phyloP scores from a whole-genome alignment of 768 basidiomycete genomes.

The Mycena venus region DNA sequence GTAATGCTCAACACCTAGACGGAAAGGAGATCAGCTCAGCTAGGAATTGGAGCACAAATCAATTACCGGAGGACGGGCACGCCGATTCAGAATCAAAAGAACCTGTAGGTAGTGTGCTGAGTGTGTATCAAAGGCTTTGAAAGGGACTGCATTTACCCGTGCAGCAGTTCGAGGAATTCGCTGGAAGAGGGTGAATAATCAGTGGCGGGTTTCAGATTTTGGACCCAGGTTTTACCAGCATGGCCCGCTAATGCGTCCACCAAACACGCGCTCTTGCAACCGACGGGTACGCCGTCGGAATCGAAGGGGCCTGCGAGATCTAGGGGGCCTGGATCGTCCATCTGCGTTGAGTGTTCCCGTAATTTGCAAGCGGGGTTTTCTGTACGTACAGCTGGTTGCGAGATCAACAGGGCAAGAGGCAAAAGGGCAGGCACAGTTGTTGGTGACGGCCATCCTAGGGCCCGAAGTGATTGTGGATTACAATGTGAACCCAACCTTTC shows the following conservation, averaged over 20 bases:
- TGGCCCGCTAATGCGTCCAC: conserved; percentile 12
- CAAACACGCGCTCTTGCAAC: conserved; percentile 19
- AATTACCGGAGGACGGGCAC: conserved; percentile 13
- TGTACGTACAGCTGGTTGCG: conserved; percentile 14
- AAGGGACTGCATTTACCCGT: conserved; percentile 1
- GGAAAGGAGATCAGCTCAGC: not conserved
- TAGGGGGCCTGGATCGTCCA: conserved; percentile 6
- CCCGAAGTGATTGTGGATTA: not conserved
- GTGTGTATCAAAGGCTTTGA: not conserved
- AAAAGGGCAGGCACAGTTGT: not conserved
- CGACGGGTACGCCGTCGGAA: conserved; percentile 9
- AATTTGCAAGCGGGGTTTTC: not conserved
- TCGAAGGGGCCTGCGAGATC: conserved; percentile 17
- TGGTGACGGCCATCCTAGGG: conserved; percentile 4
- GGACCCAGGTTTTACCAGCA: not conserved
- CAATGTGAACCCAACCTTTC: not conserved
- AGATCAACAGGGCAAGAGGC: conserved; percentile 22
- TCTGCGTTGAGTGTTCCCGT: not conserved
- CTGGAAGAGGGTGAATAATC: not conserved
- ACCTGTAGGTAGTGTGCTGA: not conserved
- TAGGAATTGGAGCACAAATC: not conserved
- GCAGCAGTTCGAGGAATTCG: conserved; percentile 23
- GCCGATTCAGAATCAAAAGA: conserved; percentile 2
- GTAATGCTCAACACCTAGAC: conserved; percentile 16
- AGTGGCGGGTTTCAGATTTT: not conserved